Base-by-base conservation (phyloP, 257 asterid species). In the Capsicum baccatum region DNA sequence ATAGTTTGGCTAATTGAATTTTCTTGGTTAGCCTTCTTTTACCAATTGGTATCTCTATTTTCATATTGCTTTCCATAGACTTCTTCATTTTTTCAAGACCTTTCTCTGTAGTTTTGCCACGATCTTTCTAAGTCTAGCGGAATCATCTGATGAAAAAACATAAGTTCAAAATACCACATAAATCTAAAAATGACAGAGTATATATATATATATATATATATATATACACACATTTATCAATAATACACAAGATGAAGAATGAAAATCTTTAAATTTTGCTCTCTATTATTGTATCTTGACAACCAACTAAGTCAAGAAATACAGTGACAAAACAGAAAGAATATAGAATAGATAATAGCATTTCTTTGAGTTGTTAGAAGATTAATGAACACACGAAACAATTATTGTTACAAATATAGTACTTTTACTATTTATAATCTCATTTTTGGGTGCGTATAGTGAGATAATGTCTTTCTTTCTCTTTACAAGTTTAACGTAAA, bases 221-320 rank as follows among this genome's bases (percentile, higher is more conserved):
- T 48, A 87, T 69, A 35, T 83, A 54, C 58, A 58, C 13, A 73
- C 12, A 12, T 44, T 17, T 80, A 85, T 52, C 9, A 60, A 62
- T 21, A 48, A 70, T 5, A 35, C 26, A 70, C 10, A 19, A 3
- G 71, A 26, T 26, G 42, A 70, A 17, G 16, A 44, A 5, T 9
- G 9, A 17, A 70, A 17, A 44, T 6, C 35, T 70, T 21, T 42
- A 11, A 17, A 9, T 2, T 9, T n/a, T 44, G 0, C 16, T 42
- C 44, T 44, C 9, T 71, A 17, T 44, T 10, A 9, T 44, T 44
- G 55, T 71, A 71, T 9, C 11, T 9, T 9, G 17, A 44, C 3
- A 44, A 17, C 47, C 9, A 69, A 69, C 21, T 68, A 17, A 37
- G 9, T 70, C 0, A 70, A 70, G 19, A 70, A 42, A 11, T 42